Conservation (phyloP, 106 monocot species). For the Posidonia australis region DNA sequence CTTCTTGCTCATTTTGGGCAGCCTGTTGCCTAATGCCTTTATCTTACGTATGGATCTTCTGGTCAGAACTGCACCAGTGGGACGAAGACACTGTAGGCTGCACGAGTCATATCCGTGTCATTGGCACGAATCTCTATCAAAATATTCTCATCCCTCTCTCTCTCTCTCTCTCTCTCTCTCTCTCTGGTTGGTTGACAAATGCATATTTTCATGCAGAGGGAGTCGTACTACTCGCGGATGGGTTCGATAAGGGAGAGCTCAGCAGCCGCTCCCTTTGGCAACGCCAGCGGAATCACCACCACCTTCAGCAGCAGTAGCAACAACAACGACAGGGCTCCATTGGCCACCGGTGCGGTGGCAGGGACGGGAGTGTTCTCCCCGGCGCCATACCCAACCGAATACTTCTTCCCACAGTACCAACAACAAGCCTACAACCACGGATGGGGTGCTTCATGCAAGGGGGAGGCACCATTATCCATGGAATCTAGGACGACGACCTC, state of each 20-base stretch:
- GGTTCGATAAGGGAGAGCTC: constrained; percentile 62
- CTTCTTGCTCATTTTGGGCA: too few species aligned
- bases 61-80: too few species aligned
- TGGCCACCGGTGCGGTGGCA: not conserved
- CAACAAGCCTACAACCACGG: constrained; percentile 6
- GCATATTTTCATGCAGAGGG: constrained; percentile 38
- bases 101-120: too few species aligned
- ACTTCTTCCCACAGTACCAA: constrained; percentile 37
- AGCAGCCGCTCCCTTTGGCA: constrained; percentile 10
- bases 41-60: too few species aligned
- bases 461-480: constrained; percentile 22
- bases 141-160: too few species aligned
- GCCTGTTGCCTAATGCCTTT: too few species aligned
- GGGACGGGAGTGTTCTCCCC: constrained; percentile 12
- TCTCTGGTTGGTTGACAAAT: not conserved
- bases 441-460: not conserved
- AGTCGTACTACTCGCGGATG: constrained; percentile 46
- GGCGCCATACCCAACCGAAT: constrained; percentile 64
- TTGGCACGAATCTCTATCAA: too few species aligned
- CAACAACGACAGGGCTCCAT: constrained; percentile 2
- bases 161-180: not conserved
- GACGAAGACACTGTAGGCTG: too few species aligned
- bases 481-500: constrained; percentile 75
- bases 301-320: not conserved
- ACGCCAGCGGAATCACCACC: not conserved